These are phyloP conservation scores for Alopecurus myosuroides DNA, from an alignment of 176 grass and related monocot genomes.

Conservation along the genomic window DNA sequence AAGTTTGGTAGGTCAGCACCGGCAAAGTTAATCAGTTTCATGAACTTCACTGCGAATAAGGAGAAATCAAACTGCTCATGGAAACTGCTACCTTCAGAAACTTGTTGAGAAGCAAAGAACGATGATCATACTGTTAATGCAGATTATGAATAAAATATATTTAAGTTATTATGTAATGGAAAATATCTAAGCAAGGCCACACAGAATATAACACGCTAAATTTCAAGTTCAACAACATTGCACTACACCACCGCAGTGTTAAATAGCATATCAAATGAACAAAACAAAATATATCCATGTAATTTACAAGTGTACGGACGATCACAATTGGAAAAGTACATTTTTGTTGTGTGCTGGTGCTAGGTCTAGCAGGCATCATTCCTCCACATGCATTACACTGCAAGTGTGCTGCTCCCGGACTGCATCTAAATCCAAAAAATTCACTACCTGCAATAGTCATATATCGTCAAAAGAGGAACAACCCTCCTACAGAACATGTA, in stretches of 20 bases:
- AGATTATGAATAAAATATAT: not conserved
- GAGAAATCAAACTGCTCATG: not conserved
- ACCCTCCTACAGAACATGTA: not conserved
- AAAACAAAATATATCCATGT: not conserved
- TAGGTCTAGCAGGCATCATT: conserved; percentile 75
- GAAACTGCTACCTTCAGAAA: not conserved
- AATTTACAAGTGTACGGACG: not conserved
- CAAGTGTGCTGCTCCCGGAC: conserved; percentile 53
- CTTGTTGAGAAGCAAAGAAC: not conserved
- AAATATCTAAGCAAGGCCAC: conserved; percentile 1
- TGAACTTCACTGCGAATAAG: not conserved
- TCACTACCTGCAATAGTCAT: conserved; percentile 52
- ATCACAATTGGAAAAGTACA: conserved; percentile 45
- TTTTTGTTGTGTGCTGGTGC: conserved; percentile 57
- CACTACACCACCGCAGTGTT: not conserved
- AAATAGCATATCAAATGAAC: not conserved
- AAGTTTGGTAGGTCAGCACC: conserved; percentile 8
- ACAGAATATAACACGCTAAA: not conserved
- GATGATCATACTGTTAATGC: not conserved
- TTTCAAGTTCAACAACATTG: not conserved
- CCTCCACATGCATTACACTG: conserved; percentile 72
- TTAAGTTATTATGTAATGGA: not conserved
- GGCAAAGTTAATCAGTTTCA: not conserved
- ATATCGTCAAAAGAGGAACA: not conserved
- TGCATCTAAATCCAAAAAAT: conserved; percentile 90